Percentiles rank a stretch among this genome's conserved stretches.
phyloP scores from a whole-genome alignment of 768 basidiomycete species.

The Pulveroboletus sp. region DNA sequence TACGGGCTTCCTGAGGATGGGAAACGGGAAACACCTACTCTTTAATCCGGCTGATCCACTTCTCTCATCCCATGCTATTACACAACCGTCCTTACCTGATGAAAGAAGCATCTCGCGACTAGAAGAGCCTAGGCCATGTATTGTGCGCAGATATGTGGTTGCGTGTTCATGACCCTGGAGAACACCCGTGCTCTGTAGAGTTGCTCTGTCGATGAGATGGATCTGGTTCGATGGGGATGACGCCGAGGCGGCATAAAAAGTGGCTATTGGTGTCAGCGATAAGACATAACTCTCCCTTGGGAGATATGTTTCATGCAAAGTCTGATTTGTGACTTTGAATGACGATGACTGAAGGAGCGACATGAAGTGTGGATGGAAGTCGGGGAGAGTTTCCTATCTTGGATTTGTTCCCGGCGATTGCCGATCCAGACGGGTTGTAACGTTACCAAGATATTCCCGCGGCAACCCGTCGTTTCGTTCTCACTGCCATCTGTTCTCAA shows the following conservation, averaged over 20 bases:
- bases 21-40: conserved; percentile 45
- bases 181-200: conserved; percentile 42
- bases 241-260: conserved; percentile 60
- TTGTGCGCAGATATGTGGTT: conserved; percentile 52
- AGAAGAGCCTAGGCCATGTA: conserved; percentile 39
- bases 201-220: conserved; percentile 59
- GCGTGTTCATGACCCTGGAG: conserved; percentile 56
- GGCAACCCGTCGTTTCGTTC: conserved; percentile 6
- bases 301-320: conserved; percentile 32
- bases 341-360: conserved; percentile 23
- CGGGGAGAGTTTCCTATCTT: conserved; percentile 20
- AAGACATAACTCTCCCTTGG: conserved; percentile 56
- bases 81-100: conserved; percentile 65
- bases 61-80: conserved; percentile 75
- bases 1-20: background rate
- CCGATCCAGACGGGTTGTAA: conserved; percentile 2
- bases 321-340: conserved; percentile 16
- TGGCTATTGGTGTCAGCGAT: conserved; percentile 44
- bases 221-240: conserved; percentile 61
- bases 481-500: conserved; percentile 4
- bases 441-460: conserved; percentile 5
- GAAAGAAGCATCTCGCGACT: conserved; percentile 50
- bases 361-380: conserved; percentile 12
- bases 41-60: conserved; percentile 47
- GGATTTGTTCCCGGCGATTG: conserved; percentile 26